Evolutionary conservation across 371 early-diverging fungal genomes (phyloP).

Genomic region (Mortierella polycephala): DNA sequence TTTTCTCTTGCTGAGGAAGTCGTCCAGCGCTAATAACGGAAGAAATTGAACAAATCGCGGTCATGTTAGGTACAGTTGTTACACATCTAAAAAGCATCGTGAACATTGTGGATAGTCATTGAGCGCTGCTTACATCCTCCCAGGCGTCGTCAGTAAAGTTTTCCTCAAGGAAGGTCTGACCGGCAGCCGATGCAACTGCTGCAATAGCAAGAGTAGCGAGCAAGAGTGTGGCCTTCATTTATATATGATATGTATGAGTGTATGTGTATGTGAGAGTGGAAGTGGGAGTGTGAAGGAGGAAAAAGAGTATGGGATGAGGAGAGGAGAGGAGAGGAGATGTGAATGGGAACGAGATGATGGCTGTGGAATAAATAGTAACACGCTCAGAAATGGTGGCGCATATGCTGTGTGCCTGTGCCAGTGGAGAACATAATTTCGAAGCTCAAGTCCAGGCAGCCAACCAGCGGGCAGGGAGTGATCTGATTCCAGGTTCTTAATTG

Average conservation of each 20-base stretch:
- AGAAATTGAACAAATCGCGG: background rate
- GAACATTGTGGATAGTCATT: background rate
- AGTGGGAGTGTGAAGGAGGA: background rate
- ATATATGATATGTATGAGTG: constrained; percentile 6
- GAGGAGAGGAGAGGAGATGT: background rate
- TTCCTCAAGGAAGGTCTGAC: constrained; percentile 88
- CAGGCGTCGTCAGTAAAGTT: constrained; percentile 79
- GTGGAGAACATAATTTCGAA: background rate
- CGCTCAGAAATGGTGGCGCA: background rate
- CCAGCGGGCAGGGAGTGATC: background rate
- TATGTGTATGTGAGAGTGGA: background rate
- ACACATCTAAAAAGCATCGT: background rate
- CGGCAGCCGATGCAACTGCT: constrained; percentile 72
- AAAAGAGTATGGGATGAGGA: background rate
- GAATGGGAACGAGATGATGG: constrained; percentile 7
- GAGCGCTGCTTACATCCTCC: constrained; percentile 53
- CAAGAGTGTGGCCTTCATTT: constrained; percentile 68
- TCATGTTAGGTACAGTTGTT: too few relatives aligned
- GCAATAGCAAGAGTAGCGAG: constrained; percentile 72
- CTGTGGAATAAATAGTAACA: background rate
- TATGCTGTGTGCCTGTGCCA: background rate
- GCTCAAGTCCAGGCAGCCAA: background rate
- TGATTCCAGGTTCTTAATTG: constrained; percentile 1
- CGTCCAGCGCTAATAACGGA: constrained; percentile 75
- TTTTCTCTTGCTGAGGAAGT: constrained; percentile 74